A percentile compares a stretch with the other conserved stretches of the same genome.
phyloP scores from a whole-genome alignment of 2,329 filamentous ascomycete genomes.

The Fusarium virguliforme region DNA sequence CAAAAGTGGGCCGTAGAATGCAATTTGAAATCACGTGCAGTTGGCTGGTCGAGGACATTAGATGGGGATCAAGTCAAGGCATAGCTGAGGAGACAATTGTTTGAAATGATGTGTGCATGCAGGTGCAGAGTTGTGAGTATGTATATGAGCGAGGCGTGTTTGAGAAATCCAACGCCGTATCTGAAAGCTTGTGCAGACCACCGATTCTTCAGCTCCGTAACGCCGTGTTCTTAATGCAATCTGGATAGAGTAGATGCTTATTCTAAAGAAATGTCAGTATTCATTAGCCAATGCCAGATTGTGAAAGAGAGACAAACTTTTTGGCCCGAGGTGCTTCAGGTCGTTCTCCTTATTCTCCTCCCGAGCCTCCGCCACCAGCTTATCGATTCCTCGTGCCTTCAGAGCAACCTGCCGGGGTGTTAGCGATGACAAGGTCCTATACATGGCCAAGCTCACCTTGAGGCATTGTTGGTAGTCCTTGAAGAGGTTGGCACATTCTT shows the following conservation, averaged over 20 bases:
- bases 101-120: background rate
- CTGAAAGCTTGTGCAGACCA: constrained; percentile 7
- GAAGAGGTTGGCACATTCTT: constrained; percentile 89
- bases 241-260: constrained; percentile 16
- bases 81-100: background rate
- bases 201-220: constrained; percentile 21
- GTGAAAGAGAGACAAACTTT: constrained; percentile 54
- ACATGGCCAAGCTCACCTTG: constrained; percentile 67
- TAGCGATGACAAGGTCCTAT: background rate
- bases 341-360: constrained; percentile 94
- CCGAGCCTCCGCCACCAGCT: constrained; percentile 90
- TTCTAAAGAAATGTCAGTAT: constrained; percentile 34
- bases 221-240: constrained; percentile 19
- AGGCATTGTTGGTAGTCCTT: constrained; percentile 91
- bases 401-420: constrained; percentile 70
- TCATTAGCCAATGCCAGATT: background rate
- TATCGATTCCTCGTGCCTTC: constrained; percentile 92
- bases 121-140: constrained; percentile 16
- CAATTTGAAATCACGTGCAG: constrained; percentile 37
- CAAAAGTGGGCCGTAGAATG: constrained; percentile 40
- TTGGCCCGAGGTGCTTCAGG: constrained; percentile 63
- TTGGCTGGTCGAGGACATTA: background rate
- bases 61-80: background rate
- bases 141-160: background rate
- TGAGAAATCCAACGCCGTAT: constrained; percentile 9